Evolutionary conservation across 2,329 filamentous ascomycete species (phyloP).

Genomic region (Calycina herbarum): DNA sequence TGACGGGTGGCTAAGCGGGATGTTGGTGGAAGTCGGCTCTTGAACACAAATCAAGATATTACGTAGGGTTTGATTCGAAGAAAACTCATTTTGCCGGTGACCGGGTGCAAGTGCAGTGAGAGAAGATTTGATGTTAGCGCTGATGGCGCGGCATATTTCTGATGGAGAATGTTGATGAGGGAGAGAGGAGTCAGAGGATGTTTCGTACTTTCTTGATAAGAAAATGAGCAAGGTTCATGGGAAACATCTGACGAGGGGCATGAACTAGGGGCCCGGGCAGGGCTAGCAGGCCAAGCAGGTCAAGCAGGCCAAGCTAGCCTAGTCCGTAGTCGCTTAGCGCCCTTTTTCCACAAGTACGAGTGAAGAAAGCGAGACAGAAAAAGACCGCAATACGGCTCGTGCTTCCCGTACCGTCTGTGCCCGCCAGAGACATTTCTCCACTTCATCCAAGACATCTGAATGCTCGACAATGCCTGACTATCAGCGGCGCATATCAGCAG

Average conservation of each 20-base stretch:
- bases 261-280: neutral
- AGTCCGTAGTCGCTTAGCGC: neutral
- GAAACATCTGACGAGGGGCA: slow-evolving; percentile 5
- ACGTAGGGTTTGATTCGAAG: neutral
- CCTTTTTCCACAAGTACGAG: no score
- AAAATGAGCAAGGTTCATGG: neutral
- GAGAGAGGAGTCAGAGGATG: slow-evolving; percentile 3
- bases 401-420: slow-evolving; percentile 2
- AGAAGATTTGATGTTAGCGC: neutral
- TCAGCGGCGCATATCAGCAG: neutral
- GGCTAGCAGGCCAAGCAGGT: neutral
- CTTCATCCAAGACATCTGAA: neutral
- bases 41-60: neutral
- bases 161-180: neutral
- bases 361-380: no score
- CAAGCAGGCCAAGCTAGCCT: neutral
- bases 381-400: neutral
- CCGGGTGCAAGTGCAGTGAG: neutral
- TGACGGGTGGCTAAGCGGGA: neutral
- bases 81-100: neutral
- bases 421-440: neutral
- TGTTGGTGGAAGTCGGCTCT: neutral
- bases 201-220: slow-evolving; percentile 5
- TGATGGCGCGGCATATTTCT: slow-evolving; percentile 1
- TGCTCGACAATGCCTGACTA: neutral